phyloP scores from a whole-genome alignment of 768 basidiomycete species.

The Psilocybe cyanescens region DNA sequence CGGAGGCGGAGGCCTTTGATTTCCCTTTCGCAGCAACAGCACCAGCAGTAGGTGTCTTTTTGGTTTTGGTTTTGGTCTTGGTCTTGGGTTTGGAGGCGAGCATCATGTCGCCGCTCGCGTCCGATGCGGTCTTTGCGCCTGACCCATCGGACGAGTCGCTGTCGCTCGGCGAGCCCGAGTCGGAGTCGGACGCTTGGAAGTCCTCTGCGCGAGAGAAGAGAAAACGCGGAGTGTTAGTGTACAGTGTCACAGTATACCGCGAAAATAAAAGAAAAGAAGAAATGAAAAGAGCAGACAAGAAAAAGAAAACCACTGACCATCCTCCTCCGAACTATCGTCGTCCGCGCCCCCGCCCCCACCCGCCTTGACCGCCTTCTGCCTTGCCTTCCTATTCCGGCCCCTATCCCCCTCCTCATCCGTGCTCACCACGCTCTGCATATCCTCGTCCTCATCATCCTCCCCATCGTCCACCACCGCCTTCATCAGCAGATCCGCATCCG shows the following conservation, averaged over 20 bases:
- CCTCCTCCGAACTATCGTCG: slow-evolving; percentile 80
- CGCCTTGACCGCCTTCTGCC: slow-evolving; percentile 35
- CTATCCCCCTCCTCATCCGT: slow-evolving; percentile 59
- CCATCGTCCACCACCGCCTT: slow-evolving; percentile 62
- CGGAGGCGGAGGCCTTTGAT: slow-evolving; percentile 14
- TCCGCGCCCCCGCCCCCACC: slow-evolving; percentile 47
- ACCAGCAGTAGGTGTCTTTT: too few species aligned
- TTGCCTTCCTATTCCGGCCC: slow-evolving; percentile 24
- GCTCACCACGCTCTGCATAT: slow-evolving; percentile 82
- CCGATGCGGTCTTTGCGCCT: slow-evolving; percentile 80
- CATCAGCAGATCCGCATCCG: slow-evolving; percentile 81
- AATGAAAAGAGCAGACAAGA: not conserved
- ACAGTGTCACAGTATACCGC: not conserved
- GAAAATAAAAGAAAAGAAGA: too few species aligned
- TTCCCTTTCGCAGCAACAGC: slow-evolving; percentile 28
- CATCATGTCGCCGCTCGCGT: slow-evolving; percentile 80
- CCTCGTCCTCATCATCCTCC: slow-evolving; percentile 75
- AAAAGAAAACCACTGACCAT: slow-evolving; percentile 44
- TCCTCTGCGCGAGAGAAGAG: slow-evolving; percentile 59
- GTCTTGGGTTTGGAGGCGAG: slow-evolving; percentile 50
- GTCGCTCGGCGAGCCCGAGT: slow-evolving; percentile 86
- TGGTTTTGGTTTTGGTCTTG: slow-evolving; percentile 29
- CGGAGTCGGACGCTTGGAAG: slow-evolving; percentile 85
- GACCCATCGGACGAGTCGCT: slow-evolving; percentile 63
- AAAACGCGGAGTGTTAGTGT: not conserved